phyloP scores from a whole-genome alignment of 1,284 basidiomycete genomes.

The Retiboletus fuscus region DNA sequence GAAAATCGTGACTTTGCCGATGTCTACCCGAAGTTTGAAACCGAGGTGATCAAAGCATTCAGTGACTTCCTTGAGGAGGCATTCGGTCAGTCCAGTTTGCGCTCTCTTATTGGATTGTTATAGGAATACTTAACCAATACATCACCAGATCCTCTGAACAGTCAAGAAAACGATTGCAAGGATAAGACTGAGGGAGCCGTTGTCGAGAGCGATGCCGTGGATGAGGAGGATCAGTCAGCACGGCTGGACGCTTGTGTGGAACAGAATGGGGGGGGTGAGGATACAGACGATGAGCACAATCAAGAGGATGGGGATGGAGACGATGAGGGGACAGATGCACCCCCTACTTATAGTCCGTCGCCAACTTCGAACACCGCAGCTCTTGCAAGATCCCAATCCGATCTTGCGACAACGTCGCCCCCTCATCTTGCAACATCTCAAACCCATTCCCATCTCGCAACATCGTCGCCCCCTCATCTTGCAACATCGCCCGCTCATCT shows the following conservation, averaged over 20 bases:
- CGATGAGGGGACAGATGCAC: background rate
- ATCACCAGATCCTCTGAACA: background rate
- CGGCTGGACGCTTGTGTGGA: background rate
- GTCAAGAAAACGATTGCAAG: background rate
- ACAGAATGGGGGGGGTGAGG: background rate
- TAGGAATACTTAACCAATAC: background rate
- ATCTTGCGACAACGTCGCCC: background rate
- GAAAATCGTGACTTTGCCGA: background rate
- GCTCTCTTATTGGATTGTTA: background rate
- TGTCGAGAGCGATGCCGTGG: background rate
- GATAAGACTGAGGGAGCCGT: background rate
- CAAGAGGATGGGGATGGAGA: background rate
- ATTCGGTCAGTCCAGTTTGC: background rate
- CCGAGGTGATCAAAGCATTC: background rate
- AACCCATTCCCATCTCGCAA: background rate
- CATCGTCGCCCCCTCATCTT: background rate
- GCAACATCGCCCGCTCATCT: background rate
- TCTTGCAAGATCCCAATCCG: background rate
- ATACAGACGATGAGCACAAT: background rate
- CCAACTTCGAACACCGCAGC: background rate
- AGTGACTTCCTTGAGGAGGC: background rate
- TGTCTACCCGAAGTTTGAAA: background rate
- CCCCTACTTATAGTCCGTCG: slow-evolving; percentile 1
- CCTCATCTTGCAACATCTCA: background rate
- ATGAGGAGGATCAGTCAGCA: background rate